Conservation (phyloP, 139 green algal species). For the Zygnema cylindricum region DNA sequence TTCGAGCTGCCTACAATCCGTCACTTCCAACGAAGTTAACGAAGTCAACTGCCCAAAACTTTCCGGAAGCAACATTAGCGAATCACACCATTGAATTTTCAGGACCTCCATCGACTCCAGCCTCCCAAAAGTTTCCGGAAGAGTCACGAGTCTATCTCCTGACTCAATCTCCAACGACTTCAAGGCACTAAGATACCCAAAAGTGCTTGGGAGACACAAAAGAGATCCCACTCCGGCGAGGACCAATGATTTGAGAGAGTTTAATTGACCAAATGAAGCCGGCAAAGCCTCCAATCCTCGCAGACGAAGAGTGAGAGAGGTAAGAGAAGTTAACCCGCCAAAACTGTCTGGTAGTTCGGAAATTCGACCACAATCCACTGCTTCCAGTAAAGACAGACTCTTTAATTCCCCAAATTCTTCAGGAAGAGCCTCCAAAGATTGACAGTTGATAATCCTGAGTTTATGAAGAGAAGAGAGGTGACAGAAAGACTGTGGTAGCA, state of each 20-base stretch:
- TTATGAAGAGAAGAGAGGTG: not conserved
- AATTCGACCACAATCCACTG: not conserved
- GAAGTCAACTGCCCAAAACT: not conserved
- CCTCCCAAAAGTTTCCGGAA: not conserved
- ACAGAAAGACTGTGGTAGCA: conserved; percentile 23
- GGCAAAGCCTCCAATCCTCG: not conserved
- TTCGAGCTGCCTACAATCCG: not conserved
- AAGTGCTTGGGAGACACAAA: not conserved
- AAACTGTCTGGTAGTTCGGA: conserved; percentile 2
- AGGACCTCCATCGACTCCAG: not conserved
- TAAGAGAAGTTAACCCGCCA: not conserved
- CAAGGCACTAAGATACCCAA: not conserved
- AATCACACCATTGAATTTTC: not conserved
- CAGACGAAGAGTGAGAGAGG: conserved; percentile 22
- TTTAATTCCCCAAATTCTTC: not conserved
- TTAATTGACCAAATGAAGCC: conserved; percentile 8
- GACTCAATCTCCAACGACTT: not conserved
- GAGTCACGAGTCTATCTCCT: not conserved
- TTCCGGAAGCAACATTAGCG: not conserved
- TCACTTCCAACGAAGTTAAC: not conserved
- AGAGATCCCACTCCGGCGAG: not conserved
- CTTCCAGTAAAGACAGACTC: not conserved
- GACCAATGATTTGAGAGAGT: conserved; percentile 5
- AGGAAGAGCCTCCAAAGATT: not conserved
- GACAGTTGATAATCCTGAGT: not conserved